Evolutionary conservation across 108 stramenopile genomes (phyloP), one percentile per base, ranked within the genome.

Genomic region (Cyclotella baltica): DNA sequence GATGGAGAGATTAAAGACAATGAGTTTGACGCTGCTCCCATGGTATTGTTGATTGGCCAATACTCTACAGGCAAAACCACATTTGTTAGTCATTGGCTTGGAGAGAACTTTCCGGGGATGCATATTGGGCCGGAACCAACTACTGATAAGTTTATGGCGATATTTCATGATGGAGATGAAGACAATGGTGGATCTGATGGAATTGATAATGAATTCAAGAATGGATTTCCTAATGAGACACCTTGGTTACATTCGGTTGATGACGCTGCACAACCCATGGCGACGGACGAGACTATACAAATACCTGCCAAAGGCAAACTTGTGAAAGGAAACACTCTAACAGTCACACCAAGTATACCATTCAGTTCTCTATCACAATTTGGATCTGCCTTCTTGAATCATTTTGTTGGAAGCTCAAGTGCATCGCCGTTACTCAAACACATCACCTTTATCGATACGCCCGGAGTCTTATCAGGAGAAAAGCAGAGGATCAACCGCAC

Each of bases 11-110:
- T 83, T 31, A 78, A 78, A 33, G 85, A 85, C 31, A 72, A 43
- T 13, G 95, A 96, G 68, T 92, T 96, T 70, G 93, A 93, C 57
- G 85, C 91, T 46, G 89, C 92, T 34, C 95, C 95, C 18, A 90
- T 91, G 85, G 95, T 96, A 22, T 75, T 96, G 55, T 72, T 96
- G 38, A 84, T 94, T 36, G 95, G 95, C 13, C 95, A 96, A 79
- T 96, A 96, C 76, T 92, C 91, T 22, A 90, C 89, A 18, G 95
- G 95, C 10, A 96, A 96, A 50, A 94, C 95, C 0, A 85, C 88
- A 10, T 88, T 92, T 70, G 69, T 92, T 15, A 50, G 70, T 11
- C 83, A 84, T 69, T 56, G 87, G 5, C 47, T 86, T 13, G 85
- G 87, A 1, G 51, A 79, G 28, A 80, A 86, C 38, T 96, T 91